Percentiles rank a stretch among this genome's conserved stretches.
These are phyloP conservation scores for Priceomyces medius DNA, from an alignment of 805 yeast species.

Conservation along the genomic window DNA sequence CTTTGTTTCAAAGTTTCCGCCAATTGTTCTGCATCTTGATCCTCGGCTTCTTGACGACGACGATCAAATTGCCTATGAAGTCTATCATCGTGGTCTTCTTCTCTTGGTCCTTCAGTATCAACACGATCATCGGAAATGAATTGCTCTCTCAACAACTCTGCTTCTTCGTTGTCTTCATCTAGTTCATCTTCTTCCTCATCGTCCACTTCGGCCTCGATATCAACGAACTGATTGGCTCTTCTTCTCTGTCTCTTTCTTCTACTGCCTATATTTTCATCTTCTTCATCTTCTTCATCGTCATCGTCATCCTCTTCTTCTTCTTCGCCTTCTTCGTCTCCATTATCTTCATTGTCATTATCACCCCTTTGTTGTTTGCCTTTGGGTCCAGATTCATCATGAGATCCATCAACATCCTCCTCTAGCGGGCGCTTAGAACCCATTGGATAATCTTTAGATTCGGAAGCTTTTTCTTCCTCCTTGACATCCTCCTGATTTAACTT, in stretches of 20 bases:
- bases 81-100: constrained; percentile 58
- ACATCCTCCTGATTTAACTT: constrained; percentile 4
- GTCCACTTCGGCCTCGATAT: constrained; percentile 96
- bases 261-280: constrained; percentile 50
- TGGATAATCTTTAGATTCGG: neutral
- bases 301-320: constrained; percentile 48
- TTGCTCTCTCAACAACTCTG: constrained; percentile 82
- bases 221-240: constrained; percentile 81
- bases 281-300: constrained; percentile 52
- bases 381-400: no score
- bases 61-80: constrained; percentile 90
- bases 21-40: constrained; percentile 90
- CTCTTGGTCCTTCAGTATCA: constrained; percentile 56
- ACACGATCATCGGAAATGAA: constrained; percentile 76
- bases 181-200: constrained; percentile 94
- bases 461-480: constrained; percentile 4
- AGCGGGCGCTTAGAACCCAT: constrained; percentile 9
- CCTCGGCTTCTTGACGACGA: constrained; percentile 80
- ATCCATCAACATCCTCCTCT: constrained; percentile 10
- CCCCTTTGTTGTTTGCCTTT: constrained; percentile 6
- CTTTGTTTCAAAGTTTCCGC: constrained; percentile 91
- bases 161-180: constrained; percentile 86
- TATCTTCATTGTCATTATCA: constrained; percentile 14
- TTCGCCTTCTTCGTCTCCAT: constrained; percentile 19
- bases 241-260: constrained; percentile 47